These are phyloP conservation scores for Paecilomyces sp. DNA, from an alignment of 2,329 filamentous ascomycete species.

Conservation along the genomic window DNA sequence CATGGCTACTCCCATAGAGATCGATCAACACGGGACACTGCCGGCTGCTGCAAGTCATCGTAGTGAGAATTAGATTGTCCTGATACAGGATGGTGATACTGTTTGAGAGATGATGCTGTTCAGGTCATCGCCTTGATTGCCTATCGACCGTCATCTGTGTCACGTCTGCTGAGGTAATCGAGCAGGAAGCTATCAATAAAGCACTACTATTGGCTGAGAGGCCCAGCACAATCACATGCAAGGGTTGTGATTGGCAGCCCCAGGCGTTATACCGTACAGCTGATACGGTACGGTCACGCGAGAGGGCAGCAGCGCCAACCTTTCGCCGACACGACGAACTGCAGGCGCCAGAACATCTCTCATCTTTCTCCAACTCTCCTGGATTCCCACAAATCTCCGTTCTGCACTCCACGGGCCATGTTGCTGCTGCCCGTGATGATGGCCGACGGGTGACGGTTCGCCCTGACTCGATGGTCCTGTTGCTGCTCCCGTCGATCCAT, in stretches of 20 bases:
- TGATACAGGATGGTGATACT: not conserved
- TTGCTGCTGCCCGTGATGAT: constrained; percentile 5
- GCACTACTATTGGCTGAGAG: constrained; percentile 6
- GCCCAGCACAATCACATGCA: constrained; percentile 1
- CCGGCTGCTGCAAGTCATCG: not conserved
- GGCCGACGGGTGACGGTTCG: constrained; percentile 7
- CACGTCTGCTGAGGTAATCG: constrained; percentile 5
- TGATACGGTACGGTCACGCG: constrained; percentile 7
- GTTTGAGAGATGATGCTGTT: not conserved
- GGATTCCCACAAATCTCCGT: not conserved
- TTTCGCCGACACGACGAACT: constrained; percentile 5
- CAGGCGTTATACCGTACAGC: constrained; percentile 1
- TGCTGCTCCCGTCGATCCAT: not conserved
- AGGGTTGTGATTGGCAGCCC: constrained; percentile 3
- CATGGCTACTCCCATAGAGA: not conserved
- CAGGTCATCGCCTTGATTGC: not conserved
- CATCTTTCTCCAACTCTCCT: not conserved
- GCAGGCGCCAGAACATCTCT: not conserved
- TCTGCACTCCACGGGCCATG: constrained; percentile 5
- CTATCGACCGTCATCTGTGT: not conserved
- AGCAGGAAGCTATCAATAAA: not conserved
- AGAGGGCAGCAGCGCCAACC: constrained; percentile 1
- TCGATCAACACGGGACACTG: not conserved
- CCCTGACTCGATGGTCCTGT: constrained; percentile 2
- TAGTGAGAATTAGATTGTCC: not conserved